Evolutionary conservation across 2,329 filamentous ascomycete species (phyloP), one percentile per base, ranked within the genome.

Genomic region (Microcyclospora tardicrescens): DNA sequence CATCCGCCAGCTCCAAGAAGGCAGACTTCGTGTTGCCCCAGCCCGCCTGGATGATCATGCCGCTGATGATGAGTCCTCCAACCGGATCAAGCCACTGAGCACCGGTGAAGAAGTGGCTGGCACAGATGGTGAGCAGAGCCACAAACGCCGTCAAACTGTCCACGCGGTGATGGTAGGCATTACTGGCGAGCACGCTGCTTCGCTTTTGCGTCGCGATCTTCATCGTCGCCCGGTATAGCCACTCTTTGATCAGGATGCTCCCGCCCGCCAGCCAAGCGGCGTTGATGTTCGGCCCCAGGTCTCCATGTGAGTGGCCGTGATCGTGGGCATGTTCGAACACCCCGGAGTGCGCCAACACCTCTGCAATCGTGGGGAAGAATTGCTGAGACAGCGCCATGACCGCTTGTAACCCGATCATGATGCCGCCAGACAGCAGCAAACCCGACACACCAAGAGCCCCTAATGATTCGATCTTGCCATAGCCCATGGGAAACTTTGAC

Each of bases 151-250:
- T 98, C 40, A 95, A 72, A 42, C 86, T 94, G 63, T 98, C 91
- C 57, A 98, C 80, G 43, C 91, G 84, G 67, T 96, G 91, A 64
- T 98, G 91, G 48, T 96, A 73, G 42, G 91, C 89, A 57, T 98
- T 98, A 42, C 87, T 95, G 30, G 89, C 87, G 16, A 98, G 76
- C 43, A 98, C 86, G 6, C 87, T 93, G 10, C 89, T 96, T 58
- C 94, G 93, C 60, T 89, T 84, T 63, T 94, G 84, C 52, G 78
- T 78, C 34, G 91, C 91, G 43, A 98, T 77, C 67, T 95, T 96
- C 80, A 96, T 77, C 91, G 89, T 98, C 47, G 89, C 85, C 67
- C 82, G 80, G 59, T 96, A 98, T 16, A 98, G 68, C 84, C 87
- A 98, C 63, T 98, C 91, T 64, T 98, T 98, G 53, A 96, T 68